phyloP scores from a whole-genome alignment of 1,284 basidiomycete genomes.

The Ganoderma multipileum region DNA sequence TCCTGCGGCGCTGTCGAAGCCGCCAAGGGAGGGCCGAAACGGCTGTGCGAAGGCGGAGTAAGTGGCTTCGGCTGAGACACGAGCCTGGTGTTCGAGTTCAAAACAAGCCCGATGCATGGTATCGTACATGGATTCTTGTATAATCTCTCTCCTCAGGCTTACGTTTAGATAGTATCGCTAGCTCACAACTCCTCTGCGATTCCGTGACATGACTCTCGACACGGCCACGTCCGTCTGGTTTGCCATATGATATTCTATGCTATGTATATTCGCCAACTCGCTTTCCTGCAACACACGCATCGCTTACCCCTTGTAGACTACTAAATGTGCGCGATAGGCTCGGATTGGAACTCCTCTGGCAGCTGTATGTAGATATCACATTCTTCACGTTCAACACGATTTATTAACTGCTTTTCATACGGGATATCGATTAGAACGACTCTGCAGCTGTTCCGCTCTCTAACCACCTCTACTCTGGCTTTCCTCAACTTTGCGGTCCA shows the following conservation, averaged over 20 bases:
- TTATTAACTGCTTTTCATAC: not conserved
- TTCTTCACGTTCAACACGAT: not conserved
- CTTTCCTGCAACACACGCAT: constrained; percentile 4
- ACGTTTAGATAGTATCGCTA: not conserved
- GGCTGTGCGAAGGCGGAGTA: constrained; percentile 22
- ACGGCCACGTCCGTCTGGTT: not conserved
- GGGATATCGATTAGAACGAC: not conserved
- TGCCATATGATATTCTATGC: not conserved
- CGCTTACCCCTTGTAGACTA: not conserved
- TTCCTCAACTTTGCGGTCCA: not conserved
- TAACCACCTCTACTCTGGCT: not conserved
- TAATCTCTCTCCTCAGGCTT: not conserved
- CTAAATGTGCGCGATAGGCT: not conserved
- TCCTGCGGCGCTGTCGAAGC: constrained; percentile 14
- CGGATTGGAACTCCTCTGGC: not conserved
- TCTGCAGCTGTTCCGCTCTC: not conserved
- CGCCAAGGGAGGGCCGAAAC: constrained; percentile 23
- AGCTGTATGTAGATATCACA: not conserved
- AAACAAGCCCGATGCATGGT: constrained; percentile 1
- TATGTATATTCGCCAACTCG: constrained; percentile 2
- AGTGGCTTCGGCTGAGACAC: not conserved
- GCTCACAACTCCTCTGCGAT: not conserved
- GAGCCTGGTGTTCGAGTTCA: not conserved
- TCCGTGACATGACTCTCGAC: not conserved
- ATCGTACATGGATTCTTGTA: constrained; percentile 12